Evolutionary conservation across 2,329 filamentous ascomycete species (phyloP).

Genomic region (Aspergillus carbonarius): DNA sequence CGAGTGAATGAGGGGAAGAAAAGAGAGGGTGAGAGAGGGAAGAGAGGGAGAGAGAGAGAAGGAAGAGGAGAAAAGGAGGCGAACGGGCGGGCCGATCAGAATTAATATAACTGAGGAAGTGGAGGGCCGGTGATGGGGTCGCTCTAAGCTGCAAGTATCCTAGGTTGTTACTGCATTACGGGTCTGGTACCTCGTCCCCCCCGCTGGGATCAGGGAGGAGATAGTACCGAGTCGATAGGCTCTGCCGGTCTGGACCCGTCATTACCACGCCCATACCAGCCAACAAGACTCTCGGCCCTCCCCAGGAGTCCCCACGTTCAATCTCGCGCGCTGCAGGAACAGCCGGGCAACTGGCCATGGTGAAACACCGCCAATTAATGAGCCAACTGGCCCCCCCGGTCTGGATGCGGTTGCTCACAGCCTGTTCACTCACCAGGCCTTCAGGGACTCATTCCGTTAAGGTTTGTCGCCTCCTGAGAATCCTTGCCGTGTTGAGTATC

Average conservation of each 20-base stretch:
- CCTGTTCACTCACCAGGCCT: no score
- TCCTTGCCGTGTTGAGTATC: conserved; percentile 1
- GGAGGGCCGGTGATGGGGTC: not conserved
- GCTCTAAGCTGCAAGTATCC: not conserved
- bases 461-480: conserved; percentile 3
- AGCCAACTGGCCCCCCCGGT: not conserved
- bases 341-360: not conserved
- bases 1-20: conserved; percentile 20
- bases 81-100: not conserved
- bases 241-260: no score
- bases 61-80: conserved; percentile 1
- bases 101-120: not conserved
- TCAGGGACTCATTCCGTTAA: not conserved
- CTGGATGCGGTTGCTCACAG: no score
- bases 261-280: not conserved
- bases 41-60: conserved; percentile 12
- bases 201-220: no score
- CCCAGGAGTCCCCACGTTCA: not conserved
- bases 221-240: no score
- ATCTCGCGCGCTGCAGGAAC: not conserved
- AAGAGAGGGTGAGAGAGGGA: conserved; percentile 17
- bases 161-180: no score
- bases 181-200: no score
- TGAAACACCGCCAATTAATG: not conserved
- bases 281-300: not conserved